Evolutionary conservation across 257 asterid species (phyloP), one percentile per base, ranked within the genome.

Genomic region (Coffea eugenioides): DNA sequence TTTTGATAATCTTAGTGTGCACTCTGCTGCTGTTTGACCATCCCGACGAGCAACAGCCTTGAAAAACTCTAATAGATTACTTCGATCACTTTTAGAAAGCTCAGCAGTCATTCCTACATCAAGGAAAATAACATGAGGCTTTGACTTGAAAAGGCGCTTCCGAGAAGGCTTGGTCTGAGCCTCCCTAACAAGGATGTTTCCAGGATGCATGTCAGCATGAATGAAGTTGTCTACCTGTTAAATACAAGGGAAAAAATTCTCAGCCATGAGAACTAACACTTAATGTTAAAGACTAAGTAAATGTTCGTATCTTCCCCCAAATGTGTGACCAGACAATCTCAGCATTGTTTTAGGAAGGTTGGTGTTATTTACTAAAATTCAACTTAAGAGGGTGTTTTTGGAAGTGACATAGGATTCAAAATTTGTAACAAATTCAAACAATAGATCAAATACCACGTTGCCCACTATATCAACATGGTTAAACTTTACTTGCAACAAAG

Each of bases 91-190:
- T 56, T 72, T 77, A 79, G 86, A 80, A 74, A 86, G 90, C 54
- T 86, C 90, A 43, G 90, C 90, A 20, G 90, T 84, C 88, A 86
- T 86, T 80, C 90, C 90, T 48, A 86, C 90, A 82, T 86, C 90
- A 73, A 84, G 80, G 84, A 86, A 86, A 73, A 86, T 75, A 75
- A 86, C 83, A 82, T 86, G 89, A 76, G 89, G 89, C 81, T 86
- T 84, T 66, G 87, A 76, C 83, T 86, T 86, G 82, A 86, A 86
- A 75, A 86, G 81, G 16, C 70, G 84, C 76, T 75, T 86, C 74
- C 80, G 73, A 18, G 86, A 67, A n/a, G 81, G 76, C 83, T 84
- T 86, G 80, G 77, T 84, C 71, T 73, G 82, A 67, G 81, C 79
- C 67, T 81, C 87, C 45, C 89, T 83, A 68, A 86, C 89, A 79